Percentiles rank a stretch among this genome's conserved stretches.
These are phyloP conservation scores for Steccherinum ochraceum DNA, from an alignment of 768 basidiomycete species.

Conservation along the genomic window DNA sequence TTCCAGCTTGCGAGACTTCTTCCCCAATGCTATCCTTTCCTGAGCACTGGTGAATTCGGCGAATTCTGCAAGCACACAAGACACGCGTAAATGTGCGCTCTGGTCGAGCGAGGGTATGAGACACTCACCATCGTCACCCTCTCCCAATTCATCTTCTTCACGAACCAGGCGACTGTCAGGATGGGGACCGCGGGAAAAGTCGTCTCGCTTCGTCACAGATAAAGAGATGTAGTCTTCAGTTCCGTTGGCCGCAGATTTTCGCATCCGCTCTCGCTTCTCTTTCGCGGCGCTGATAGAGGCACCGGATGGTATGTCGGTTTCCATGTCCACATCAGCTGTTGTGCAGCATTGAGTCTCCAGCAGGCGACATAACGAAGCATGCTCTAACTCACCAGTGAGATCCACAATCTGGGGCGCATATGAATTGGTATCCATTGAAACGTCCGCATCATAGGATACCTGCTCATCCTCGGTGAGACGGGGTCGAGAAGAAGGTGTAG, in stretches of 20 bases:
- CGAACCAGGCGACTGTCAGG: slow-evolving; percentile 77
- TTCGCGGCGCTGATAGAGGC: slow-evolving; percentile 69
- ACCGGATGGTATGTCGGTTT: slow-evolving; percentile 57
- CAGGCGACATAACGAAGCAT: no score
- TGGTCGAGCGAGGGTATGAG: not conserved
- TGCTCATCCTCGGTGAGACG: slow-evolving; percentile 27
- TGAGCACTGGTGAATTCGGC: slow-evolving; percentile 86
- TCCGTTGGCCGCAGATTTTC: slow-evolving; percentile 37
- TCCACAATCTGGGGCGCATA: slow-evolving; percentile 23
- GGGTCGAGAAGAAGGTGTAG: slow-evolving; percentile 54
- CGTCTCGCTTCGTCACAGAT: slow-evolving; percentile 51
- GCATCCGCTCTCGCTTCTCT: slow-evolving; percentile 66
- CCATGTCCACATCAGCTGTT: slow-evolving; percentile 27
- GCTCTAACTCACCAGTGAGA: slow-evolving; percentile 27
- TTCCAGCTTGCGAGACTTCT: slow-evolving; percentile 71
- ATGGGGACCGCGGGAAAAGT: slow-evolving; percentile 65
- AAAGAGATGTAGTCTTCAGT: slow-evolving; percentile 76
- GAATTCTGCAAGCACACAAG: slow-evolving; percentile 45
- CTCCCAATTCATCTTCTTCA: slow-evolving; percentile 85
- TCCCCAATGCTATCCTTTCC: slow-evolving; percentile 80
- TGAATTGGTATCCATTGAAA: slow-evolving; percentile 36
- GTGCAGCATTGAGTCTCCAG: no score
- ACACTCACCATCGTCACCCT: slow-evolving; percentile 76
- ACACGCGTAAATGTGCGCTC: not conserved
- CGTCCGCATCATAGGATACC: slow-evolving; percentile 39